Base-by-base conservation (phyloP, 2,329 filamentous ascomycete genomes). In the Claviceps fusiformis region DNA sequence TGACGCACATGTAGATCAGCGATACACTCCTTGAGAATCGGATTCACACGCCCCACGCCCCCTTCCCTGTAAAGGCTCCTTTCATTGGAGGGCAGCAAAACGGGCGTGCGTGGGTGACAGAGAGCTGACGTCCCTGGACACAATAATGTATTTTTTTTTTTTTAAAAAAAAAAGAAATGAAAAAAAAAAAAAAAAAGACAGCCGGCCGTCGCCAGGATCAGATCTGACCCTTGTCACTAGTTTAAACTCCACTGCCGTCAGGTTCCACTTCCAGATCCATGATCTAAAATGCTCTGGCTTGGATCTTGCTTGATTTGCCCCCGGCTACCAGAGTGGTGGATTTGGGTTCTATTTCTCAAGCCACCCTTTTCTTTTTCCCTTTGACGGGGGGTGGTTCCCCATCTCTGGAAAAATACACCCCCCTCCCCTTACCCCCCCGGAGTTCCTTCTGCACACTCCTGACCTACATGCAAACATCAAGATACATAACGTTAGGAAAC, bases 181-280 rank as follows among this genome's bases (percentile, higher is more conserved):
- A 19, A 19, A 19, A 24, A 24, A 3, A 24, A 2, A 24, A 24
- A 19, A 53, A 15, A 46, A 53, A 19, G 35, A n/a, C 45, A 54
- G n/a, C 33, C 44, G 33, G 56, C 57, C 57, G 57, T 59, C 58
- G 54, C 59, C 55, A 53, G 49, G 33, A 52, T 39, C 50, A 44
- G 50, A 52, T 44, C 52, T 31, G 48, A 37, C 24, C 45, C 44
- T 39, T 48, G 44, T 45, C 49, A 44, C 31, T 55, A 41, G 50
- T 31, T 35, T 41, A 46, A 51, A 44, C 27, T 51, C 62, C 62
- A 58, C 61, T 59, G 62, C 59, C 61, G 60, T 59, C 60, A 57
- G 67, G 68, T 61, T 62, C 70, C 70, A 70, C 69, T 62, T 61
- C 58, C 52, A 69, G 65, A 67, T 70, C 68, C 67, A 63, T 68